Percentiles rank a stretch among this genome's conserved stretches.
phyloP scores from a whole-genome alignment of 2,329 filamentous ascomycete genomes.

The Aspergillus japonicus region DNA sequence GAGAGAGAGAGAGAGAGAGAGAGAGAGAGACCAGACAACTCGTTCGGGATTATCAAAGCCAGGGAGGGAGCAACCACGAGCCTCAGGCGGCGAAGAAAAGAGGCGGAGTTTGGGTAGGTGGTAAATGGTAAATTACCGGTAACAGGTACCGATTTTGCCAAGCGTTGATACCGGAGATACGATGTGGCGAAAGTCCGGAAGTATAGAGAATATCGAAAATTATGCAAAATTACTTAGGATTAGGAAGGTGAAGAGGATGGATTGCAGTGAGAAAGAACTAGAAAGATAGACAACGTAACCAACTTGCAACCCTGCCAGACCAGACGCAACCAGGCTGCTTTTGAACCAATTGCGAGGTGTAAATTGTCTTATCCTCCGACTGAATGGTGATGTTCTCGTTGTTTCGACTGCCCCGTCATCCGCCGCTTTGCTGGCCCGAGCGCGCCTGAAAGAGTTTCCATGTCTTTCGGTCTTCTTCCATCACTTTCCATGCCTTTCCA shows the following conservation, averaged over 20 bases:
- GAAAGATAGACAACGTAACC: not conserved
- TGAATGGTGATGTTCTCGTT: conserved; percentile 16
- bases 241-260: not conserved
- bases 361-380: conserved; percentile 1
- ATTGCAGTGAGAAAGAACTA: not conserved
- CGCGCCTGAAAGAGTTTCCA: conserved; percentile 25
- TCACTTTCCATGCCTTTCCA: conserved; percentile 29
- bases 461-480: conserved; percentile 33
- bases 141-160: conserved; percentile 21
- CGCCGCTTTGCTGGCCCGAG: conserved; percentile 28
- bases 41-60: conserved; percentile 11
- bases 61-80: conserved; percentile 6
- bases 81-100: not conserved
- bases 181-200: conserved; percentile 15
- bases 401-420: conserved; percentile 18
- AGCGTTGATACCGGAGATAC: conserved; percentile 23
- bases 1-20: not conserved
- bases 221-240: too few relatives aligned
- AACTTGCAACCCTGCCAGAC: not conserved
- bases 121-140: conserved; percentile 16
- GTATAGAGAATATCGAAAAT: not conserved
- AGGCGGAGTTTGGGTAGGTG: conserved; percentile 4
- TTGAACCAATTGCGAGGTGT: conserved; percentile 8
- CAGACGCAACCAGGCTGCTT: conserved; percentile 1
- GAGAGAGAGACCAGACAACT: not conserved